Evolutionary conservation across 768 basidiomycete genomes (phyloP), one percentile per base, ranked within the genome.

Genomic region (Termitomyces sp.): DNA sequence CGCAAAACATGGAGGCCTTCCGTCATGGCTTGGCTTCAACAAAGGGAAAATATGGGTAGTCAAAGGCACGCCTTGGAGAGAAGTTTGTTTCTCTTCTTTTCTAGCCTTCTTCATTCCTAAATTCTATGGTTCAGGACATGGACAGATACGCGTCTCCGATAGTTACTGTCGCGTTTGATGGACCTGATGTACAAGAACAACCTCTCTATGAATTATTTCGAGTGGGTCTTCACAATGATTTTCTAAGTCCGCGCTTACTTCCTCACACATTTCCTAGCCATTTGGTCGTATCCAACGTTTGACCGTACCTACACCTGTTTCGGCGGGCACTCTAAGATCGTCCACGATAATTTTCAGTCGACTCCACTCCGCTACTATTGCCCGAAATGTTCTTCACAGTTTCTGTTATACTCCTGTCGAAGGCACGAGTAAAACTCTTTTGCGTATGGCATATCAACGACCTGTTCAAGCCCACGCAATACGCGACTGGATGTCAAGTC

Each of bases 141-240:
- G 77, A 85, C 54, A 78, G 90, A 50, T 96, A 84, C 66, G 86
- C 93, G 0, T 88, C 89, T 18, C 73, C 77, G 3, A 76, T 88
- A 9, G 64, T 98, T 48, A 82, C 82, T 55, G 81, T 96, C n/a
- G 72, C 82, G 6, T 98, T 96, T 60, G 90, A 96, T 31, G 96
- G 96, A 0, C 88, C 92, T 1, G 94, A 97, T 64, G 72, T 94
- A 2, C 78, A 81, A 27, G 91, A 95, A 63, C 90, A 95, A 68
- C 66, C 76, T 0, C 72, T 96, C 0, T 98, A 93, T 64, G 74
- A 85, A 25, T 69, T 92, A 22, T 82, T 94, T 55, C 79, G 94
- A 46, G 92, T 91, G 70, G 59, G 84, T 69, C 15, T 46, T 51
- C 18, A 12, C 3, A 40, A 29, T 20, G 11, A 43, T 33, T n/a